Base-by-base conservation (phyloP, 345 rosid genomes). In the Lepidium aucheri region DNA sequence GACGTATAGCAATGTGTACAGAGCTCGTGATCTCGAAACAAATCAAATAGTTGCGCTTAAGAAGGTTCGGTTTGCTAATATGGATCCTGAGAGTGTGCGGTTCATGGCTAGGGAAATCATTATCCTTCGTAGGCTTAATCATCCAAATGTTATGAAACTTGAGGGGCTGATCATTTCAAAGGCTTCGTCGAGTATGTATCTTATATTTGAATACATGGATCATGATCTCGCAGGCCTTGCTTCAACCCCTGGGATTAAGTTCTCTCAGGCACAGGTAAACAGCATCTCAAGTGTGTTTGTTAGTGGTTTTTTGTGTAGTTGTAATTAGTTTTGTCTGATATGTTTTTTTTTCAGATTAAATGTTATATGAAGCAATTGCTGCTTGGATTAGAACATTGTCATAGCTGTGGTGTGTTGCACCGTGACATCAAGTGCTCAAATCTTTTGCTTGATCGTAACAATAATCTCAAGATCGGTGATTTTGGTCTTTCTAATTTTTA, bases 61-160 rank as follows among this genome's bases (percentile, higher is more conserved):
- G 83, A 86, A 86, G 74, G 89, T 86, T 15, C 77, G 87, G 14
- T 86, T 84, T 72, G 87, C 86, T 65, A 86, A 79, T 62, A 82
- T 76, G 84, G 91, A 86, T 74, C 89, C 83, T 16, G 91, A 84
- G 74, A 86, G 87, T 73, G 85, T 86, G 63, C 75, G 81, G 51
- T 86, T 86, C 59, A 84, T 86, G 91, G 91, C 91, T 0, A 80
- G 91, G 65, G 89, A 86, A 60, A 86, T 86, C 12, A 82, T 79
- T 46, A 78, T 86, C 28, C 78, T 86, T 62, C 84, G 89, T 1
- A 81, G 80, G 55, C 89, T 86, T 55, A 81, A 84, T 69, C 91
- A 86, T 73, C 86, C 85, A 11, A 86, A 86, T 63, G 83, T 84
- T 52, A 86, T 86, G 89, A 86, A 84, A 63, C 89, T 86, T 50